Evolutionary conservation across 345 rosid species (phyloP), one percentile per base, ranked within the genome.

Genomic region (Eutrema japonicum): DNA sequence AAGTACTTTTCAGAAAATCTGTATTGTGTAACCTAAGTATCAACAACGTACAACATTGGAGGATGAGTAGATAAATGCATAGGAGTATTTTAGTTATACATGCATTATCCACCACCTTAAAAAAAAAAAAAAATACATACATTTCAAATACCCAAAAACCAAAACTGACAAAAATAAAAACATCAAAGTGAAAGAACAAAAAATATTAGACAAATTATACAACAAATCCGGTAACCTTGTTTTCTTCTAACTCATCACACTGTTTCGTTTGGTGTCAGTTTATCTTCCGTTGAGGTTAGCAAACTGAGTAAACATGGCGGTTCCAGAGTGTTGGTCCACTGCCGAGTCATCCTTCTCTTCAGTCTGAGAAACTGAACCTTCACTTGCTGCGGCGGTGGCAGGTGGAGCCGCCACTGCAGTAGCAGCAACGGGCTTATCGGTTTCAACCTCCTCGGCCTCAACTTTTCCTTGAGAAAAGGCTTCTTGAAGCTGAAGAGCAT

Each of bases 401-500:
- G 52, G 53, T 36, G 83, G 47, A 30, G 82, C 8, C 0, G 80
- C 43, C 0, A 56, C 38, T 1, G 70, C 56, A 37, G 43, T 10
- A 4, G 78, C 22, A 4, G 78, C 78, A 22, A 52, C 75, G 0
- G 47, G 60, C 54, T 57, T 58, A 35, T n/a, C 55, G 14, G 58
- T 71, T 14, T 77, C 72, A 65, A 30, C 70, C 43, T 77, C 77
- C 4, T 84, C 87, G 4, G 82, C 86, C 13, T 84, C 88, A 4
- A 73, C 10, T 72, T 85, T 80, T 7, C 79, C 88, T 38, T 75
- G 66, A 10, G 85, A 10, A 64, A 79, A 88, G 2, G 87, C 76
- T 60, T 88, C 93, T 58, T 89, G 96, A 46, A 89, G 83, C 71
- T 89, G 96, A 76, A 89, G 74, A 10, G 96, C 93, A 74, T 83